Evolutionary conservation across 768 basidiomycete genomes (phyloP), one percentile per base, ranked within the genome.

Genomic region (Lyophyllum decastes): DNA sequence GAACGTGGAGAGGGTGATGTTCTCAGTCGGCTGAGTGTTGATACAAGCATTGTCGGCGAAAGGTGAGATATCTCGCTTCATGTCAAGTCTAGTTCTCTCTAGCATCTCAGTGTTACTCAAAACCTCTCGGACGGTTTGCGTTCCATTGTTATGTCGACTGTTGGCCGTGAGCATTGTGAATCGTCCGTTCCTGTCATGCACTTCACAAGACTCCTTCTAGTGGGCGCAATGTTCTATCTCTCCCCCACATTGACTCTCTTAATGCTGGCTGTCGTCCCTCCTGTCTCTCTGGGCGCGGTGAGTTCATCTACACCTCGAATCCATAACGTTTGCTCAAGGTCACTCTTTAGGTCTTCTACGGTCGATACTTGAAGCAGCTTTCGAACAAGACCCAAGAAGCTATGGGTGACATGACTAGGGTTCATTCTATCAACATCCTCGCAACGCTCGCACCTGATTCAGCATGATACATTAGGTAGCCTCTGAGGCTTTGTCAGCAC

Each of bases 1-100:
- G 95, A 97, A 70, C 84, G 83, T 35, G 93, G 93, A 2, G 94
- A 95, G 60, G 96, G 96, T 8, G 96, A 99, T 69, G 91, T 97
- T 9, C 76, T 98, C 44, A 95, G 94, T 70, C 78, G 96, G 54
- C 78, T 98, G 30, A 94, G 91, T 56, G 89, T 89, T 0, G 96
- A 99, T 69, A 92, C 92, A 6, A 92, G 86, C 62, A 92, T 98
- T 61, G 92, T 98, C 41, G 96, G 96, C 43, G 94, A 94, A 75
- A 93, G 91, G 92, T 91, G 55, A 40, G n/a, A 73, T 63, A 21
- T 22, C 49, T 34, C 41, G 24, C 27, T 55, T 38, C 11, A 44
- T 12, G 17, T 25, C 30, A 34, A 8, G 10, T 43, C 34, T n/a
- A 8, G 10, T 12, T 30, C 51, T 46, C 46, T 48, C 22, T 43